These are phyloP conservation scores for Penicillium chermesinum DNA, from an alignment of 495 filamentous ascomycete genomes.

Conservation along the genomic window DNA sequence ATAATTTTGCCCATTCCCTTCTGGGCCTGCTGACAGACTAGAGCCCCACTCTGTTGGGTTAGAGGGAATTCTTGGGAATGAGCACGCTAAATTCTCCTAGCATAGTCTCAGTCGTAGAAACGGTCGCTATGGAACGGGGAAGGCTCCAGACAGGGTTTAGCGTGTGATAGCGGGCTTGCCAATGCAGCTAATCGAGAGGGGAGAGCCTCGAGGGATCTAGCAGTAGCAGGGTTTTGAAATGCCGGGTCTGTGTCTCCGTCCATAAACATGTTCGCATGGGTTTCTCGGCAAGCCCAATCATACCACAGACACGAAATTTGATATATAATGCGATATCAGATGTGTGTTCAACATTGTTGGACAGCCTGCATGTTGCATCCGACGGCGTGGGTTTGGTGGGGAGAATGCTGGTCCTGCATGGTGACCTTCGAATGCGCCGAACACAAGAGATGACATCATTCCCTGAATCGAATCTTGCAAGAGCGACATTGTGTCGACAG, in stretches of 20 bases:
- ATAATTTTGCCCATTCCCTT: slow-evolving; percentile 5
- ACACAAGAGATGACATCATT: slow-evolving; percentile 1
- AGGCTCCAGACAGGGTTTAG: not conserved
- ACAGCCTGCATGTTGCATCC: slow-evolving; percentile 13
- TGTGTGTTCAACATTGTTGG: not conserved
- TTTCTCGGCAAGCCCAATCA: not conserved
- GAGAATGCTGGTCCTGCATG: not conserved
- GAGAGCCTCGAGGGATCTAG: too few species aligned
- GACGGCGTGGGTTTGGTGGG: slow-evolving; percentile 2
- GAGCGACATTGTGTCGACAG: slow-evolving; percentile 9
- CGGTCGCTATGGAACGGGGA: not conserved
- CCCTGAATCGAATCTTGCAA: slow-evolving; percentile 4
- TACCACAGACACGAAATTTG: too few species aligned
- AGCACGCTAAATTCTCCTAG: not conserved
- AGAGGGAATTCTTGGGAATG: not conserved
- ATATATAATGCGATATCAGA: not conserved
- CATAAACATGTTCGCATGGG: not conserved
- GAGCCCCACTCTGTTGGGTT: not conserved
- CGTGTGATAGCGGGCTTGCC: not conserved
- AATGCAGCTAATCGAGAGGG: not conserved
- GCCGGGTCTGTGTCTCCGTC: not conserved
- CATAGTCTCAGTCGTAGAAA: not conserved
- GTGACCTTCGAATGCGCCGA: not conserved
- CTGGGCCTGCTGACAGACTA: not conserved
- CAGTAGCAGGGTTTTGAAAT: too few species aligned